Conservation (phyloP, 2,329 filamentous ascomycete species). For the Rosellinia necatrix region DNA sequence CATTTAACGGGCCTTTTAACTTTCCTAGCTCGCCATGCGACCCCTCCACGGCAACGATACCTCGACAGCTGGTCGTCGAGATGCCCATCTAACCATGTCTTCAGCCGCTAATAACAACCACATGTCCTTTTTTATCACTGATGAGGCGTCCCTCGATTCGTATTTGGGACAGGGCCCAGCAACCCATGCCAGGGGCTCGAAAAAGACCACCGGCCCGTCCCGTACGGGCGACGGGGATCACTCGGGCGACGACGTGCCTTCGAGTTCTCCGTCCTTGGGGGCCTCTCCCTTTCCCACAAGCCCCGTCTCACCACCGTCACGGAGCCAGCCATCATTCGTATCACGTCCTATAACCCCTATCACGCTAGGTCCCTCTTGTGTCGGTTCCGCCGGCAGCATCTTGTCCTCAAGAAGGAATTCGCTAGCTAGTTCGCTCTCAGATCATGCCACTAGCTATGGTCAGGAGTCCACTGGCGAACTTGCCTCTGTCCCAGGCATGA, state of each 20-base stretch:
- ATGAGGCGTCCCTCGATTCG: slow-evolving; percentile 54
- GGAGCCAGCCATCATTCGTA: slow-evolving; percentile 39
- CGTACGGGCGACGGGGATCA: slow-evolving; percentile 34
- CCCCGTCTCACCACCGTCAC: slow-evolving; percentile 38
- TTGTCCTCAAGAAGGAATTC: slow-evolving; percentile 56
- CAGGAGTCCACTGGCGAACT: slow-evolving; percentile 49
- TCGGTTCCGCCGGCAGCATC: slow-evolving; percentile 51
- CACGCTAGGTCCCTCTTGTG: slow-evolving; percentile 47
- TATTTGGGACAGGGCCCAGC: slow-evolving; percentile 40
- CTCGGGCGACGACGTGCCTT: slow-evolving; percentile 21
- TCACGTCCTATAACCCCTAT: slow-evolving; percentile 54
- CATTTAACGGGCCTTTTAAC: too few relatives aligned
- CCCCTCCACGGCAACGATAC: slow-evolving; percentile 52
- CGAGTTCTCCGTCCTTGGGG: slow-evolving; percentile 39
- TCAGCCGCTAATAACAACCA: slow-evolving; percentile 45
- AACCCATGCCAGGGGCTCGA: slow-evolving; percentile 40
- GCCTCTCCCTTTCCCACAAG: slow-evolving; percentile 42
- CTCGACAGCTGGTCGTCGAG: slow-evolving; percentile 45
- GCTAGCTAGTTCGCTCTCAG: slow-evolving; percentile 53
- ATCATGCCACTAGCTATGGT: slow-evolving; percentile 50
- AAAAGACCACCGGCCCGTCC: slow-evolving; percentile 34
- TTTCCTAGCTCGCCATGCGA: slow-evolving; percentile 45
- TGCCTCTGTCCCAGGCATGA: slow-evolving; percentile 52
- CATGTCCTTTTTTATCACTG: slow-evolving; percentile 58
- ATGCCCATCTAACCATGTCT: slow-evolving; percentile 35